Evolutionary conservation across 2,329 filamentous ascomycete genomes (phyloP).

Genomic region (Berkeleyomyces rouxiae): DNA sequence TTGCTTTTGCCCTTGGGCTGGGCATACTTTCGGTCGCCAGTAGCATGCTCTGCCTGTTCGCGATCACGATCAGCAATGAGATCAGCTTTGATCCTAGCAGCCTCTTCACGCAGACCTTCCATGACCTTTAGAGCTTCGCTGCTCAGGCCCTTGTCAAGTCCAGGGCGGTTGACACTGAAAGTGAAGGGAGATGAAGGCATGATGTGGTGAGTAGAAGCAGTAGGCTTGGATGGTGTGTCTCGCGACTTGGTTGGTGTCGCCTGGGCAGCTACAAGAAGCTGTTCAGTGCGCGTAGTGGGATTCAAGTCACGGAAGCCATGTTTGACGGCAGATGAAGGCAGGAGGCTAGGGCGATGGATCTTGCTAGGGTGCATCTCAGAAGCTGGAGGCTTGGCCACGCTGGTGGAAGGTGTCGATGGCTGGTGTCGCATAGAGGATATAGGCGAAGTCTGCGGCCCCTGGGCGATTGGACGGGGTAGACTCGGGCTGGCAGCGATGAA

Average conservation of each 20-base stretch:
- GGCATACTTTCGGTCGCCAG: slow-evolving; percentile 52
- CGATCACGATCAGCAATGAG: slow-evolving; percentile 45
- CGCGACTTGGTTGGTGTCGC: slow-evolving; percentile 17
- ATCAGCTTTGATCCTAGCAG: slow-evolving; percentile 51
- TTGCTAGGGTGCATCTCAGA: slow-evolving; percentile 88
- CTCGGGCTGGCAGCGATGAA: slow-evolving; percentile 2
- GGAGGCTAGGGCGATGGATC: slow-evolving; percentile 56
- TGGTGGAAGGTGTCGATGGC: slow-evolving; percentile 43
- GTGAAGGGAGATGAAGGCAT: slow-evolving; percentile 44
- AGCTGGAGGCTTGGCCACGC: slow-evolving; percentile 50
- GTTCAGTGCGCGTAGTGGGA: slow-evolving; percentile 8
- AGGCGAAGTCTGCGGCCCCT: slow-evolving; percentile 6
- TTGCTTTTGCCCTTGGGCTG: slow-evolving; percentile 60
- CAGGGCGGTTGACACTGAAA: slow-evolving; percentile 40
- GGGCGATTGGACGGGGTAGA: slow-evolving; percentile 3
- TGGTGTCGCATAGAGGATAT: slow-evolving; percentile 9
- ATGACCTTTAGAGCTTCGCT: slow-evolving; percentile 44
- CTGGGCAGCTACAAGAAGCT: slow-evolving; percentile 25
- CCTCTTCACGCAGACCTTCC: slow-evolving; percentile 55
- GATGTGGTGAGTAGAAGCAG: slow-evolving; percentile 19
- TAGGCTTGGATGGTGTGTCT: slow-evolving; percentile 43
- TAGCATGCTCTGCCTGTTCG: slow-evolving; percentile 29
- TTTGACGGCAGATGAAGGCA: slow-evolving; percentile 63
- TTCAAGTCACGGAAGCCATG: slow-evolving; percentile 67
- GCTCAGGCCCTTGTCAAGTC: slow-evolving; percentile 37